phyloP scores from a whole-genome alignment of 2,329 filamentous ascomycete genomes.

The Grosmannia clavigera region DNA sequence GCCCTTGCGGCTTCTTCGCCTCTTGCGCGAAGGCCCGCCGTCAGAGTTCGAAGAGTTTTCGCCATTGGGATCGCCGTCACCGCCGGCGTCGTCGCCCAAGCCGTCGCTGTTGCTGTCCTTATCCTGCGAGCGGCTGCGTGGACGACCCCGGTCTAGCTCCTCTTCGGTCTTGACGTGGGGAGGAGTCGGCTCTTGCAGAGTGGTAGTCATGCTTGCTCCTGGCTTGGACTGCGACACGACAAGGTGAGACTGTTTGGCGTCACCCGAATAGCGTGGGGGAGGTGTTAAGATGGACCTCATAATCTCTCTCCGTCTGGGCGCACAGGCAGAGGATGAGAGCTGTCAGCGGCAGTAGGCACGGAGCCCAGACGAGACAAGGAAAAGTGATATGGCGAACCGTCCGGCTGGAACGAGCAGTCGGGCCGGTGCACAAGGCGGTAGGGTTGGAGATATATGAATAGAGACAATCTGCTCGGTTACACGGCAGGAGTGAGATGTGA shows the following conservation, averaged over 20 bases:
- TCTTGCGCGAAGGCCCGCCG: constrained; percentile 40
- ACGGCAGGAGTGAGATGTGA: neutral
- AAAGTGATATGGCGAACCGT: neutral
- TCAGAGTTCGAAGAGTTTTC: constrained; percentile 41
- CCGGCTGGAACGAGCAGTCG: neutral
- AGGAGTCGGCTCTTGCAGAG: constrained; percentile 28
- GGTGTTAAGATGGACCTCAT: constrained; percentile 29
- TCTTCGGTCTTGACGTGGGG: constrained; percentile 30
- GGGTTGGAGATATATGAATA: neutral
- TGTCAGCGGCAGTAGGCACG: neutral
- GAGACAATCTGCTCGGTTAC: neutral
- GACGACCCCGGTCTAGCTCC: constrained; percentile 24
- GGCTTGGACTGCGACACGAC: constrained; percentile 26
- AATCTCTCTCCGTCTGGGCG: constrained; percentile 11
- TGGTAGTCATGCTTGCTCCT: constrained; percentile 23
- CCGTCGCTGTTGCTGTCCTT: constrained; percentile 26
- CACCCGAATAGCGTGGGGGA: constrained; percentile 22
- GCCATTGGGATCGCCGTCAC: constrained; percentile 26
- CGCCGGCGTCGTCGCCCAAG: constrained; percentile 26
- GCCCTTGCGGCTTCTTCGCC: constrained; percentile 62
- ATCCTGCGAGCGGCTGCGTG: constrained; percentile 29
- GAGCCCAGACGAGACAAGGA: neutral
- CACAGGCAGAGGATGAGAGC: neutral
- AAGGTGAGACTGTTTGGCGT: constrained; percentile 23
- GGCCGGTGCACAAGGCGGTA: neutral